Evolutionary conservation across 2,329 filamentous ascomycete species (phyloP), one percentile per base, ranked within the genome.

Genomic region (Onygenales sp.): DNA sequence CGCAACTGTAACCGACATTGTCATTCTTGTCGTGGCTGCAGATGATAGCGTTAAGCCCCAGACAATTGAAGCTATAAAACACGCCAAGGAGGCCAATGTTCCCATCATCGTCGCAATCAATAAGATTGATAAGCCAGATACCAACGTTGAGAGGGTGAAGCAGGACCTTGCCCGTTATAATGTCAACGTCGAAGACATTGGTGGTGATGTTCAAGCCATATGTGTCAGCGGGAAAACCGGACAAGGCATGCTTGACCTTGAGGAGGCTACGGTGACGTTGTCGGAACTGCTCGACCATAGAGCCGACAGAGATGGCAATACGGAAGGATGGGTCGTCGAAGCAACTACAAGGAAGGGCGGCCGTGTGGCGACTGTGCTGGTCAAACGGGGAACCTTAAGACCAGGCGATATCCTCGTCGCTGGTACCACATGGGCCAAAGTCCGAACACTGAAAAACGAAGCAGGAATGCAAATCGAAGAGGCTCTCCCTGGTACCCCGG

Each of bases 1-100:
- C 58, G 94, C 93, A 34, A 89, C 92, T 57, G 90, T 97, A 48
- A 98, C 94, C 0, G 93, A 98, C 66, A 96, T 98, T 60, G 89
- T 98, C 11, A 86, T 98, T 42, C 74, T 98, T 17, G 93, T 98
- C 0, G 92, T 98, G 21, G 93, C 93, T 6, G 92, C 92, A 7
- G 93, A 98, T 66, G 94, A 98, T 67, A 93, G 90, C 65, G 92
- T 98, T 61, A 98, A 93, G 76, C 93, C 93, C 2, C 93, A 98
- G 66, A 98, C 94, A 0, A 76, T 97, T 2, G 93, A 98, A 74
- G 93, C 93, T 5, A 84, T 98, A 66, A 96, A 94, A 69, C 93
- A 98, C 67, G 92, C 93, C 6, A 86, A 85, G 53, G 78, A 81
- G 33, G 88, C 93, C 49, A 86, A 87, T 56, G 93, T 97, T 0